Evolutionary conservation across 257 asterid species (phyloP).

Genomic region (Solanum habrochaites): DNA sequence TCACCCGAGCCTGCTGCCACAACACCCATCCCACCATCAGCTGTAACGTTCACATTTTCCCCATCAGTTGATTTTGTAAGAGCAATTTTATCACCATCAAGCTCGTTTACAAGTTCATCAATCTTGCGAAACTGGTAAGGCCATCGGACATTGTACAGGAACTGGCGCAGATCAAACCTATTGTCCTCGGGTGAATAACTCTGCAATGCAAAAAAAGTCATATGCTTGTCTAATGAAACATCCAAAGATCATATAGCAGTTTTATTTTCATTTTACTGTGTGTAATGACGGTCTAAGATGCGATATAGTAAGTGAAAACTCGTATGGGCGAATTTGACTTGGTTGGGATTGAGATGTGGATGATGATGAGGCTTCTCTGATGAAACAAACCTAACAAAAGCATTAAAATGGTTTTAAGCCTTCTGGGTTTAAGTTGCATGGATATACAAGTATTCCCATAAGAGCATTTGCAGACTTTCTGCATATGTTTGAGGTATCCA

Average conservation of each 20-base stretch:
- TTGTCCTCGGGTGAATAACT: conserved; percentile 89
- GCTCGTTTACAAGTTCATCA: conserved; percentile 55
- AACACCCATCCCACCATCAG: conserved; percentile 69
- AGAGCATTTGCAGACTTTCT: not conserved
- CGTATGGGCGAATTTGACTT: not conserved
- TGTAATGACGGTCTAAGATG: not conserved
- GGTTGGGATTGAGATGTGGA: not conserved
- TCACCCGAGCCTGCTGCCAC: conserved; percentile 80
- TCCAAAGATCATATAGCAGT: not conserved
- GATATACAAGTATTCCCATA: not conserved
- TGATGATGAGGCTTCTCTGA: not conserved
- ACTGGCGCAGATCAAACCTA: conserved; percentile 87
- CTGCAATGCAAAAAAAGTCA: conserved; percentile 6
- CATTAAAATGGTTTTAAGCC: not conserved
- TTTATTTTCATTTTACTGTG: not conserved
- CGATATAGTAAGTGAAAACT: not conserved
- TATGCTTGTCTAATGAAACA: not conserved
- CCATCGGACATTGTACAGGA: conserved; percentile 80
- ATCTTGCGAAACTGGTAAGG: conserved; percentile 79
- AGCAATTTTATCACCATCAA: conserved; percentile 12
- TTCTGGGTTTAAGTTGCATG: not conserved
- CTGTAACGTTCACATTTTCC: conserved; percentile 6
- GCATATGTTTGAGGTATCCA: not conserved
- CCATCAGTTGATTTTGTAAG: not conserved
- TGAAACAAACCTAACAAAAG: not conserved